Conservation (phyloP, 805 yeast genomes). For the Suhomyces sp. region DNA sequence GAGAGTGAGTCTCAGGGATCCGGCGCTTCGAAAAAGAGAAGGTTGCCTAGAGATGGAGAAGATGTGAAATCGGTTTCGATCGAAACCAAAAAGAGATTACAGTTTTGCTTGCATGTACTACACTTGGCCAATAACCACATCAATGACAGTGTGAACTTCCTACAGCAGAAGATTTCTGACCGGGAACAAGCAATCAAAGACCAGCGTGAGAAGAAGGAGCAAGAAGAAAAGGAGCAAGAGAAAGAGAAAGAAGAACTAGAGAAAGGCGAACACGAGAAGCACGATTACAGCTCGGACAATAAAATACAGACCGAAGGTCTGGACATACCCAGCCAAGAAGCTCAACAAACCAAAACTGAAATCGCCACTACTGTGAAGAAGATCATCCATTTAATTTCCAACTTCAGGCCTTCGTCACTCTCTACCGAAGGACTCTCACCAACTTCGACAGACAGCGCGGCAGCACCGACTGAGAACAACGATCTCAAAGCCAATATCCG, state of each 20-base stretch:
- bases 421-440: constrained; percentile 14
- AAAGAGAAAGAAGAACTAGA: constrained; percentile 14
- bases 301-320: constrained; percentile 13
- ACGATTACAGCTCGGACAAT: constrained; percentile 26
- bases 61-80: constrained; percentile 41
- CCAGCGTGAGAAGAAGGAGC: constrained; percentile 12
- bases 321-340: constrained; percentile 14
- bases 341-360: constrained; percentile 64
- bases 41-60: constrained; percentile 14
- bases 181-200: constrained; percentile 39
- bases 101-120: constrained; percentile 75
- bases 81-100: constrained; percentile 72
- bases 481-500: constrained; percentile 68
- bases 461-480: background rate
- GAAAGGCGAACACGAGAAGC: constrained; percentile 14
- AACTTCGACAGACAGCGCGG: constrained; percentile 7
- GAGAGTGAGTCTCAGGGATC: constrained; percentile 15
- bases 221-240: constrained; percentile 1
- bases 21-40: constrained; percentile 17
- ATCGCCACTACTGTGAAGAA: constrained; percentile 86
- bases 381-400: constrained; percentile 80
- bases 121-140: constrained; percentile 79
- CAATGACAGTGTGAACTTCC: constrained; percentile 58
- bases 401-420: constrained; percentile 52
- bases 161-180: constrained; percentile 50